Evolutionary conservation across 176 grass and related monocot species (phyloP).

Genomic region (Triticum aestivum): IWGSC_CS_RefSeq_v2.1 NC_057805.1:212425673-212426172

Average conservation of each 20-base stretch:
- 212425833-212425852: conserved; percentile 29
- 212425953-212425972: conserved; percentile 94
- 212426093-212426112: conserved; percentile 9
- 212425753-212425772: conserved; percentile 91
- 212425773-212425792: conserved; percentile 85
- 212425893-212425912: not conserved
- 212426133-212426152: conserved; percentile 9
- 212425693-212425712: conserved; percentile 2
- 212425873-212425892: not conserved
- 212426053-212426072: conserved; percentile 37
- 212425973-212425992: conserved; percentile 22
- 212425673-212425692: not conserved
- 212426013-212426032: conserved; percentile 96
- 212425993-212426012: conserved; percentile 68
- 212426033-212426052: conserved; percentile 99
- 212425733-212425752: conserved; percentile 68
- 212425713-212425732: conserved; percentile 29
- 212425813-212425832: conserved; percentile 93
- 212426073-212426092: conserved; percentile 2
- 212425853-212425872: conserved; percentile 1
- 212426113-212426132: conserved; percentile 7
- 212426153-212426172: conserved; percentile 40
- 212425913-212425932: not conserved
- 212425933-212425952: conserved; percentile 56
- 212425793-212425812: conserved; percentile 93